phyloP scores from a whole-genome alignment of 495 filamentous ascomycete genomes.

The Lindgomyces ingoldianus region DNA sequence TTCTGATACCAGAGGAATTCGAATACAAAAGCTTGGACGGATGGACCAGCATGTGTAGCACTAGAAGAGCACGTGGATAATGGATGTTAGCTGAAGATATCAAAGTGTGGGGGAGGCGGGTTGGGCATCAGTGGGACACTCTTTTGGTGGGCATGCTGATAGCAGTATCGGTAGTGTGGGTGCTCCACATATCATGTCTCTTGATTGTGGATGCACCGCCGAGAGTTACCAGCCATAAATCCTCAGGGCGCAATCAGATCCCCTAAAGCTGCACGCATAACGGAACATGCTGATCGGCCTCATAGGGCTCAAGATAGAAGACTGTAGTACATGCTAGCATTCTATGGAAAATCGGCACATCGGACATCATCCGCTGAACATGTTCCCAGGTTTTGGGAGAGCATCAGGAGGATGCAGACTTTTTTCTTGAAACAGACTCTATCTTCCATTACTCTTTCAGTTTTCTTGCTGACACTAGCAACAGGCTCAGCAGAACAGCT shows the following conservation, averaged over 20 bases:
- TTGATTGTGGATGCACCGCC: constrained; percentile 5
- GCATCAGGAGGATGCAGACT: too few species aligned
- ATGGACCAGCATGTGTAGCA: constrained; percentile 47
- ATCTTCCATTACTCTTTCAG: too few species aligned
- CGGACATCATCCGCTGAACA: too few species aligned
- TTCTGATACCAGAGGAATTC: constrained; percentile 48
- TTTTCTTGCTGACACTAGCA: too few species aligned
- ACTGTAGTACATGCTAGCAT: too few species aligned
- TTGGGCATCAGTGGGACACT: constrained; percentile 43
- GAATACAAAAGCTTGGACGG: constrained; percentile 28
- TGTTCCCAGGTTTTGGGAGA: too few species aligned
- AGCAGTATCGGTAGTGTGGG: constrained; percentile 36
- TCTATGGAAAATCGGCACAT: too few species aligned
- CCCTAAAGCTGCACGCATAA: neutral
- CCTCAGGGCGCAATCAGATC: neutral
- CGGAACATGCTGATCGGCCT: too few species aligned
- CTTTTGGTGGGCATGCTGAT: constrained; percentile 44
- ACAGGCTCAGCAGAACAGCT: too few species aligned
- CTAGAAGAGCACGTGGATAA: constrained; percentile 46
- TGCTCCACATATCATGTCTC: constrained; percentile 14
- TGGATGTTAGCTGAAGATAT: constrained; percentile 41
- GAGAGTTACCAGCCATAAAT: neutral
- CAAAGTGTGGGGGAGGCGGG: constrained; percentile 39
- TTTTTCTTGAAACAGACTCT: too few species aligned
- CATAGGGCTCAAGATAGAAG: too few species aligned